Percentiles rank a stretch among this genome's conserved stretches.
Evolutionary conservation across 495 filamentous ascomycete genomes (phyloP).

Genomic region (Elasticomyces elasticus): DNA sequence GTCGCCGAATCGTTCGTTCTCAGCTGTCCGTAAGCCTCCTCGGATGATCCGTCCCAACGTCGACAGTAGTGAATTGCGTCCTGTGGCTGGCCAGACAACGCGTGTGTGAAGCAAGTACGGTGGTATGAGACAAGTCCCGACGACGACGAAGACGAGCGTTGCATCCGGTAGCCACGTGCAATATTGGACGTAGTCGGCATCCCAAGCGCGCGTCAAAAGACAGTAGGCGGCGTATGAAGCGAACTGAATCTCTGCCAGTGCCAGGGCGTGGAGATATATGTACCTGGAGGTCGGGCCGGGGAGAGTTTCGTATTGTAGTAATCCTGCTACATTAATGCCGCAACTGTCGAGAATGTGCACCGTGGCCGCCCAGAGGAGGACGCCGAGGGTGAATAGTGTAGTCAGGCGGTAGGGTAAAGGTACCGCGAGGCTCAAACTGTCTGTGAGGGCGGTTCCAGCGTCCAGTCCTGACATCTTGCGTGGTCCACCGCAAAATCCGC

Average conservation of each 20-base stretch:
- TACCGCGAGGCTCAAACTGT: slow-evolving; percentile 72
- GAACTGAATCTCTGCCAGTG: too few relatives aligned
- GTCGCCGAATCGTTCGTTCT: slow-evolving; percentile 86
- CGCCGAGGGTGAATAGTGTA: slow-evolving; percentile 66
- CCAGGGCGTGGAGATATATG: too few relatives aligned
- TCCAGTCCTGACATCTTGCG: slow-evolving; percentile 14
- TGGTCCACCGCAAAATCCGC: not conserved
- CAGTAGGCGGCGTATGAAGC: too few relatives aligned
- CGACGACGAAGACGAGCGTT: slow-evolving; percentile 62
- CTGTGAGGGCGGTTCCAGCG: slow-evolving; percentile 44
- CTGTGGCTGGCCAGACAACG: slow-evolving; percentile 46
- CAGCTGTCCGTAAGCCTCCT: slow-evolving; percentile 67
- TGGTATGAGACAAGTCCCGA: slow-evolving; percentile 64
- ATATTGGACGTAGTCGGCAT: slow-evolving; percentile 21
- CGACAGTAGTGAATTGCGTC: slow-evolving; percentile 63
- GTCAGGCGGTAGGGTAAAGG: slow-evolving; percentile 81
- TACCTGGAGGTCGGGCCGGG: slow-evolving; percentile 64
- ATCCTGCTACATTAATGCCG: slow-evolving; percentile 44
- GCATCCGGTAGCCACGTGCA: slow-evolving; percentile 72
- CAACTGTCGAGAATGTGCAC: slow-evolving; percentile 65
- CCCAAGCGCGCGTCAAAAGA: too few relatives aligned
- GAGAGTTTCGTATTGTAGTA: slow-evolving; percentile 35
- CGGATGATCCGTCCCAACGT: slow-evolving; percentile 63
- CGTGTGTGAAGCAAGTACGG: slow-evolving; percentile 25
- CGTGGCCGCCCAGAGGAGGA: slow-evolving; percentile 87